Conservation (phyloP, 2,329 filamentous ascomycete genomes). For the Byssoonygena ceratinophila region DNA sequence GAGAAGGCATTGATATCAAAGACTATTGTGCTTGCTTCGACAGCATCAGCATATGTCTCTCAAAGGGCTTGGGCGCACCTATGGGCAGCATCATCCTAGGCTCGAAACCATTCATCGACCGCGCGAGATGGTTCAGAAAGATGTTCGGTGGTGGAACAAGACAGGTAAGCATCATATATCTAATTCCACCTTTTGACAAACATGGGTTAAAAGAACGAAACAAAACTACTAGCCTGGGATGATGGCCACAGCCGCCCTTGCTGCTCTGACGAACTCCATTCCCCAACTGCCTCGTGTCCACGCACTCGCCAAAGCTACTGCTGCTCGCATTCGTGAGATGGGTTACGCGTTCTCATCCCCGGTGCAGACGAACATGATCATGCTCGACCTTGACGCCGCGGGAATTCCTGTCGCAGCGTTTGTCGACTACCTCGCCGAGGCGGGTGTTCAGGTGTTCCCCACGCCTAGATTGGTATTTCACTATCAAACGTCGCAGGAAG, state of each 20-base stretch:
- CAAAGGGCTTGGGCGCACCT: conserved; percentile 18
- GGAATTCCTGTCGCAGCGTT: conserved; percentile 18
- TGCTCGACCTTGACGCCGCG: conserved; percentile 20
- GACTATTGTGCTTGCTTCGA: conserved; percentile 28
- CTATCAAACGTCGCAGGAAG: conserved; percentile 20
- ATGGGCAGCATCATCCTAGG: conserved; percentile 27
- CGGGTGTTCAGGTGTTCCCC: conserved; percentile 19
- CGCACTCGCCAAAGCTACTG: conserved; percentile 18
- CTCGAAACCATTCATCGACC: conserved; percentile 22
- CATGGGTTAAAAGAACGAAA: no score
- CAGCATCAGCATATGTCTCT: conserved; percentile 26
- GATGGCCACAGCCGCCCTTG: conserved; percentile 23
- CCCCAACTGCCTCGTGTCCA: conserved; percentile 21
- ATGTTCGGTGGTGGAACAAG: conserved; percentile 22
- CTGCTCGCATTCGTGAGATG: conserved; percentile 16
- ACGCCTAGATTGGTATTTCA: conserved; percentile 23
- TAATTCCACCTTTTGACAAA: no score
- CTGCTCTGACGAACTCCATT: conserved; percentile 20
- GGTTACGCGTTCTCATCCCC: conserved; percentile 21
- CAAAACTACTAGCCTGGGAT: conserved; percentile 21
- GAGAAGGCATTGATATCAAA: conserved; percentile 19
- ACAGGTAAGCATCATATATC: conserved; percentile 20
- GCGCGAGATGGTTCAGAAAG: conserved; percentile 25
- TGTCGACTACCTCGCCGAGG: conserved; percentile 19
- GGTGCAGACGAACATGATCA: conserved; percentile 24